Base-by-base conservation (phyloP, 139 green algal species). In the Desmodesmus armatus region DNA sequence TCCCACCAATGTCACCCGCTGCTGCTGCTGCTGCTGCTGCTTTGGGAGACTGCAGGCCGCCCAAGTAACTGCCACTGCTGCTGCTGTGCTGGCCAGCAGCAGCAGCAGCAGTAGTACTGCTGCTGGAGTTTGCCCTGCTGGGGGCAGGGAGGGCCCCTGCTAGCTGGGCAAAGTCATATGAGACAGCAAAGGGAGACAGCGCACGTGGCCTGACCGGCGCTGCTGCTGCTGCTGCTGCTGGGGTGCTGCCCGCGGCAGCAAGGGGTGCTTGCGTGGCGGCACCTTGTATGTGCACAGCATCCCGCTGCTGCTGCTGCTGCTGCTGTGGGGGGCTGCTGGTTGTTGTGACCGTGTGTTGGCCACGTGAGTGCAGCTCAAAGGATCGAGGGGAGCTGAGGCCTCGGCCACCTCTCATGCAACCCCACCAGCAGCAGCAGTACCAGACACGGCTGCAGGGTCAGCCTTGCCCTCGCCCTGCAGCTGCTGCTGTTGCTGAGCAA, bases 151-250 rank as follows among this genome's bases (percentile, higher is more conserved):
- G n/a, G n/a, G n/a, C n/a, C n/a, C n/a, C n/a, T n/a, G 76, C 76
- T 40, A 82, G 33, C 31, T 65, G 21, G 0, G 55, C 62, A 67
- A 82, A 82, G 39, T 82, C 55, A 39, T 82, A 82, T 40, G 55
- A 51, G n/a, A 67, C 25, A 27, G 62, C 76, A 72, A 82, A 82
- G 2, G 76, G 76, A 17, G 76, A 82, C 43, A 13, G n/a, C n/a
- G 31, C 17, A 19, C 23, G 7, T 67, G 23, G 7, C 13, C 6
- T 31, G 7, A 67, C 25, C 58, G 23, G 11, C n/a, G 33, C 63
- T 43, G 29, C 63, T 43, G 27, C 15, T 17, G 63, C 29, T 41
- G 29, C 63, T 33, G 33, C 63, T 72, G 63, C 6, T 72, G 29
- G n/a, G n/a, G 63, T 43, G 63, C 40, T 72, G 63, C 29, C 7